A percentile compares a stretch with the other conserved stretches of the same genome.
Evolutionary conservation across 257 asterid genomes (phyloP).

Genomic region (Primulina huaijiensis): DNA sequence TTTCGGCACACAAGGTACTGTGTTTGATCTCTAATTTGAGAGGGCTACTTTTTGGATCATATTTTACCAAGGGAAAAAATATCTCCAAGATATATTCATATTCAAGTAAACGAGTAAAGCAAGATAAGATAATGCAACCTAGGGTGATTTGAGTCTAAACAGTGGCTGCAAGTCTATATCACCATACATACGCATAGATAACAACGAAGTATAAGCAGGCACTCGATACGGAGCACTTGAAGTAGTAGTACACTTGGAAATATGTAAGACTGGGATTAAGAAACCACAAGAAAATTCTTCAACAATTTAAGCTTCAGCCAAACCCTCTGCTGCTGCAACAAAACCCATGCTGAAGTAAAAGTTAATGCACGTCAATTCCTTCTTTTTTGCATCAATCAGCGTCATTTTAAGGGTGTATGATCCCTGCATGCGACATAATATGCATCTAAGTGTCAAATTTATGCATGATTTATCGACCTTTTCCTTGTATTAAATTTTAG

Average conservation of each 20-base stretch:
- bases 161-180: background rate
- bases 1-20: background rate
- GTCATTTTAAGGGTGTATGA: conserved; percentile 35
- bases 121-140: background rate
- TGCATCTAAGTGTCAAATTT: background rate
- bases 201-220: background rate
- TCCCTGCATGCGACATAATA: conserved; percentile 27
- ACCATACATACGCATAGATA: background rate
- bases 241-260: background rate
- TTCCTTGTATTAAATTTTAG: no score
- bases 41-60: background rate
- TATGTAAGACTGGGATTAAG: background rate
- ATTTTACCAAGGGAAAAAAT: background rate
- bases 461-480: background rate
- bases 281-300: background rate
- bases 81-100: no score
- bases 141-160: background rate
- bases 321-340: conserved; percentile 20
- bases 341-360: conserved; percentile 37
- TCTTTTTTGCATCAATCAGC: conserved; percentile 26
- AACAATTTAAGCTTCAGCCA: conserved; percentile 19
- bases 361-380: conserved; percentile 36
- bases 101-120: background rate
- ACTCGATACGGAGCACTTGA: no score
- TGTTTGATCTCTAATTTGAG: background rate